phyloP scores from a whole-genome alignment of 495 filamentous ascomycete genomes.

The Pseudomonodictys pantanalensis region DNA sequence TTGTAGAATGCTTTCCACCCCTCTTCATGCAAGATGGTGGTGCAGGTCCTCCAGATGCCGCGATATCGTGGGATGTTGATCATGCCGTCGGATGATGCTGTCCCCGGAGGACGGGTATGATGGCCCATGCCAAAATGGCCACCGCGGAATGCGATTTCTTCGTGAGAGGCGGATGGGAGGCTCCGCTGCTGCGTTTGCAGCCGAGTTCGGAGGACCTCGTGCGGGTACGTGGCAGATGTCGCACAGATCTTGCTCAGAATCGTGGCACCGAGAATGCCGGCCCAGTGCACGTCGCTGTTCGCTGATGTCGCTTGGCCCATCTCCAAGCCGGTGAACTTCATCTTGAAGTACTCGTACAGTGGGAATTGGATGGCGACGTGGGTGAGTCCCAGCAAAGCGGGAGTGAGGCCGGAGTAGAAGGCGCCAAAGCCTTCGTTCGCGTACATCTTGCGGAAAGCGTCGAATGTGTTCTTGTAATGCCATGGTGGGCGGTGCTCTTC shows the following conservation, averaged over 20 bases:
- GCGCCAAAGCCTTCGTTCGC: slow-evolving; percentile 76
- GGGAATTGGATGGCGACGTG: slow-evolving; percentile 99
- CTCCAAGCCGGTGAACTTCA: slow-evolving; percentile 78
- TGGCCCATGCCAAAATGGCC: slow-evolving; percentile 48
- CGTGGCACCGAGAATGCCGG: slow-evolving; percentile 81
- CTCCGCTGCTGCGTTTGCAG: slow-evolving; percentile 81
- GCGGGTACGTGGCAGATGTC: slow-evolving; percentile 92
- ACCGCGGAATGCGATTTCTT: slow-evolving; percentile 64
- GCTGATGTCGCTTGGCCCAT: slow-evolving; percentile 66
- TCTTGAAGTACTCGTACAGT: slow-evolving; percentile 89
- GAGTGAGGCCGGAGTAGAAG: slow-evolving; percentile 94
- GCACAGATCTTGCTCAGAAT: slow-evolving; percentile 93
- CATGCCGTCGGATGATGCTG: slow-evolving; percentile 56
- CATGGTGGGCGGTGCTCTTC: slow-evolving; percentile 68
- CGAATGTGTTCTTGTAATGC: slow-evolving; percentile 82
- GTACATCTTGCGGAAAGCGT: slow-evolving; percentile 96
- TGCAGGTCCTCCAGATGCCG: slow-evolving; percentile 77
- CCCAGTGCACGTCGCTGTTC: slow-evolving; percentile 59
- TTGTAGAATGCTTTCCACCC: slow-evolving; percentile 97
- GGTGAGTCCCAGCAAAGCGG: slow-evolving; percentile 84
- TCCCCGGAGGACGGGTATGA: slow-evolving; percentile 47
- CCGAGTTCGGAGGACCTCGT: slow-evolving; percentile 89
- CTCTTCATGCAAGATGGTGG: slow-evolving; percentile 83
- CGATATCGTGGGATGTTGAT: slow-evolving; percentile 66
- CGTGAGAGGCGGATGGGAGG: slow-evolving; percentile 50